phyloP scores from a whole-genome alignment of 345 rosid genomes.

The Eucalyptus leucophloia region DNA sequence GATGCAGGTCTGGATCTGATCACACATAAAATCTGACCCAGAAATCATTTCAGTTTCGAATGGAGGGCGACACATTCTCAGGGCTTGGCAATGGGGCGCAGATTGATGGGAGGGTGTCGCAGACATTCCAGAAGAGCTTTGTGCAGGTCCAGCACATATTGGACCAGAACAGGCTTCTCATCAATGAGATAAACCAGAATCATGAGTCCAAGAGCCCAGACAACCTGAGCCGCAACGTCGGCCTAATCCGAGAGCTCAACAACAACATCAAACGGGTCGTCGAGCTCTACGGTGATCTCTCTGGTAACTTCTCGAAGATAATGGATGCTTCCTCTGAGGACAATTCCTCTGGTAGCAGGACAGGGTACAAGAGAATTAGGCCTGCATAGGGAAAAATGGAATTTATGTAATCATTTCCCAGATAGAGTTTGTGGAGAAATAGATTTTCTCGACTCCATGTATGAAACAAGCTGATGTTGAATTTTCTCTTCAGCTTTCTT shows the following conservation, averaged over 20 bases:
- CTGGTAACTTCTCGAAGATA: slow-evolving; percentile 42
- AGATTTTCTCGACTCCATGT: neutral
- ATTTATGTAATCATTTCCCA: neutral
- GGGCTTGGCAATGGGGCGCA: slow-evolving; percentile 33
- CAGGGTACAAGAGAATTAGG: slow-evolving; percentile 41
- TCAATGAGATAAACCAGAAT: slow-evolving; percentile 73
- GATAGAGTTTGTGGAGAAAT: slow-evolving; percentile 3
- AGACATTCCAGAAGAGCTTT: slow-evolving; percentile 62
- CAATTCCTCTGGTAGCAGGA: slow-evolving; percentile 36
- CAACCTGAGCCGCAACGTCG: slow-evolving; percentile 58
- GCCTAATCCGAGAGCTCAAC: slow-evolving; percentile 75
- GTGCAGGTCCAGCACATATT: slow-evolving; percentile 58
- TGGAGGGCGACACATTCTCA: slow-evolving; percentile 55
- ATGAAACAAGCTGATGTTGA: slow-evolving; percentile 5
- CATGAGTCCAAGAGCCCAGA: slow-evolving; percentile 73
- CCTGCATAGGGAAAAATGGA: slow-evolving; percentile 11
- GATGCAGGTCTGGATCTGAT: slow-evolving; percentile 11
- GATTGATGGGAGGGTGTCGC: slow-evolving; percentile 47
- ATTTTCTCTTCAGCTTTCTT: neutral
- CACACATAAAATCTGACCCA: neutral
- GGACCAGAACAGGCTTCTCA: slow-evolving; percentile 66
- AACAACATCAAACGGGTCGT: slow-evolving; percentile 64
- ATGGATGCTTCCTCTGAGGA: slow-evolving; percentile 50
- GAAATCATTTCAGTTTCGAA: slow-evolving; percentile 4
- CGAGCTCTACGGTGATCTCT: slow-evolving; percentile 61